These are phyloP conservation scores for Boletellus emodensis DNA, from an alignment of 768 basidiomycete genomes.

Conservation along the genomic window DNA sequence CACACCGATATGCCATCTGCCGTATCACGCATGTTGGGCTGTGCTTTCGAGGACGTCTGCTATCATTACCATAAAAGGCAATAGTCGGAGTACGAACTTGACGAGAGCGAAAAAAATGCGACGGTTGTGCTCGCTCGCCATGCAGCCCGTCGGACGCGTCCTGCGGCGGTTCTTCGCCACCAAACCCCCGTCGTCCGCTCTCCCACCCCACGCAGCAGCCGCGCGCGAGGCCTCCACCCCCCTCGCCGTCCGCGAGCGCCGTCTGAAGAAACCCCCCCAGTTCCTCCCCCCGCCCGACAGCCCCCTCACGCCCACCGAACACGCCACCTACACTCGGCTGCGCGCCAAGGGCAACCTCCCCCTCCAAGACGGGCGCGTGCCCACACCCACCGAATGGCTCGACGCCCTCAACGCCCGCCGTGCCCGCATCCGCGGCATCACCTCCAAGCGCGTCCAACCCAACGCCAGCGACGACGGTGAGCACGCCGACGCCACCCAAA, in stretches of 20 bases:
- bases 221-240: constrained; percentile 72
- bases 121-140: too few species aligned
- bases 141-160: not conserved
- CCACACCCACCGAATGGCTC: constrained; percentile 59
- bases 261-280: constrained; percentile 47
- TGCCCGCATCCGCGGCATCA: constrained; percentile 65
- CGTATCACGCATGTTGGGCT: too few species aligned
- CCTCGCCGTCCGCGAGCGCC: constrained; percentile 67
- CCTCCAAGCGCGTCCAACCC: constrained; percentile 25
- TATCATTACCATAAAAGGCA: too few species aligned
- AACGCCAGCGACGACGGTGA: too few species aligned
- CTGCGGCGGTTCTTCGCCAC: constrained; percentile 39
- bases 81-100: too few species aligned
- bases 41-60: too few species aligned
- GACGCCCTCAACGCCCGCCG: constrained; percentile 52
- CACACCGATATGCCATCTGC: too few species aligned
- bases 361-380: constrained; percentile 30
- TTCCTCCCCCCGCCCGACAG: constrained; percentile 33
- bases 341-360: constrained; percentile 50
- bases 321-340: constrained; percentile 56
- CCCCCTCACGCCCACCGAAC: constrained; percentile 65
- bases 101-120: too few species aligned
- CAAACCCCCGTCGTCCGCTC: constrained; percentile 22
- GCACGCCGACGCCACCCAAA: constrained; percentile 1
- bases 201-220: constrained; percentile 37